Conservation (phyloP, 371 early-diverging fungal species). For the Ordospora colligata region DNA sequence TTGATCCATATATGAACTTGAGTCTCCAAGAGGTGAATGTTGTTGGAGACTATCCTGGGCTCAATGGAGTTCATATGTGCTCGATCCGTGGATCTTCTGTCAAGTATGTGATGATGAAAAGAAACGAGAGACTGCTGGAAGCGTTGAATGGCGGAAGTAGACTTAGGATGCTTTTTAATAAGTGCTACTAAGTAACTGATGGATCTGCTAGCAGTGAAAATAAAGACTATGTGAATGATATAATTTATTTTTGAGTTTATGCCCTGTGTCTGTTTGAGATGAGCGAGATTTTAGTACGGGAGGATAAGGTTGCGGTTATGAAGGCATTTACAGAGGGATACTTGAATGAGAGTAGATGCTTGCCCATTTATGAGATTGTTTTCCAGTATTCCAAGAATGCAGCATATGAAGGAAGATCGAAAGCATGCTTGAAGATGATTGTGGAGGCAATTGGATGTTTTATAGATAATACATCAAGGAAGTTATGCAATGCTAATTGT, state of each 20-base stretch:
- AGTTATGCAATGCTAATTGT: neutral
- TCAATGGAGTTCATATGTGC: slow-evolving; percentile 1
- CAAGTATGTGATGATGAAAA: slow-evolving; percentile 23
- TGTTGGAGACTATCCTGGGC: slow-evolving; percentile 57
- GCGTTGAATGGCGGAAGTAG: slow-evolving; percentile 22
- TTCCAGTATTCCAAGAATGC: neutral
- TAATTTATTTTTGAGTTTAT: neutral
- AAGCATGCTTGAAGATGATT: neutral
- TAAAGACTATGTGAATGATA: neutral
- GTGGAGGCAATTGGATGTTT: neutral
- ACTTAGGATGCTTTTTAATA: neutral
- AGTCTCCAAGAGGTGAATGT: slow-evolving; percentile 69
- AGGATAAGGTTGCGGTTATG: neutral
- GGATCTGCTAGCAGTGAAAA: too few relatives aligned
- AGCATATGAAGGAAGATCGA: neutral
- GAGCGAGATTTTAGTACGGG: neutral
- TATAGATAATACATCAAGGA: neutral
- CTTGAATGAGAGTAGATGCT: neutral
- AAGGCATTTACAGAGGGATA: neutral
- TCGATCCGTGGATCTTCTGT: slow-evolving; percentile 42
- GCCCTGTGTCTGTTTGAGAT: neutral
- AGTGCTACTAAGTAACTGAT: neutral
- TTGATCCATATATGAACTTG: slow-evolving; percentile 94
- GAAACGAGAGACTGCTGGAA: neutral
- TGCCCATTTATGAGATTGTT: neutral